Evolutionary conservation across 2,329 filamentous ascomycete species (phyloP).

Genomic region (Aspergillus cejpii): DNA sequence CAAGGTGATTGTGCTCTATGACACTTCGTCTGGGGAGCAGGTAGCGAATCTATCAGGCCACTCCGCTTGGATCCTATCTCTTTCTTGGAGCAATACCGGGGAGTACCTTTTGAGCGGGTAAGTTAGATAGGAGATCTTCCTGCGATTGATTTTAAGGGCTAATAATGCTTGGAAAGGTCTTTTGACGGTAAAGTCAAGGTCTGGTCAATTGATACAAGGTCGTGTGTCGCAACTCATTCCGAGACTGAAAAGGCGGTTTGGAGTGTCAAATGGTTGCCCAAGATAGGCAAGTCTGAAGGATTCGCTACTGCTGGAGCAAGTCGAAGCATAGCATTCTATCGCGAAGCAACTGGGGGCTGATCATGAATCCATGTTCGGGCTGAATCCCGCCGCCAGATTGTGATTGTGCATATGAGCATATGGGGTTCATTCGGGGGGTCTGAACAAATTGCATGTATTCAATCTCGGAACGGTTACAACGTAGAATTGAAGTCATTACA

Average conservation of each 20-base stretch:
- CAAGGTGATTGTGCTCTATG: slow-evolving; percentile 81
- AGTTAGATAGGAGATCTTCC: slow-evolving; percentile 17
- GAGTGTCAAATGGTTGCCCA: slow-evolving; percentile 77
- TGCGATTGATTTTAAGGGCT: slow-evolving; percentile 6
- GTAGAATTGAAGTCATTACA: background rate
- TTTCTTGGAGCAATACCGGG: slow-evolving; percentile 90
- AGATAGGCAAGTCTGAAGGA: slow-evolving; percentile 54
- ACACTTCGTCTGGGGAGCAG: slow-evolving; percentile 86
- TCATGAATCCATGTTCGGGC: background rate
- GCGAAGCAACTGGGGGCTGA: slow-evolving; percentile 68
- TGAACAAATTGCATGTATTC: background rate
- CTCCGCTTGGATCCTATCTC: slow-evolving; percentile 77
- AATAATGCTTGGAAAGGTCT: slow-evolving; percentile 44
- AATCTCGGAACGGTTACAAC: background rate
- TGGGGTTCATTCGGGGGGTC: background rate
- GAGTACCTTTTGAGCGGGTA: slow-evolving; percentile 81
- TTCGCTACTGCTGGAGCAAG: slow-evolving; percentile 76
- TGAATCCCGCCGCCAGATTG: background rate
- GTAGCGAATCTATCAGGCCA: slow-evolving; percentile 77
- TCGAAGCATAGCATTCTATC: slow-evolving; percentile 70
- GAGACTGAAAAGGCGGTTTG: slow-evolving; percentile 82
- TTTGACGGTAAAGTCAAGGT: slow-evolving; percentile 95
- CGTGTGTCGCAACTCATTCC: slow-evolving; percentile 87
- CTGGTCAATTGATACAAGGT: slow-evolving; percentile 78
- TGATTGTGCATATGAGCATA: background rate